A percentile compares a stretch with the other conserved stretches of the same genome.
phyloP scores from a whole-genome alignment of 345 rosid species.

The Linum trigynum region DNA sequence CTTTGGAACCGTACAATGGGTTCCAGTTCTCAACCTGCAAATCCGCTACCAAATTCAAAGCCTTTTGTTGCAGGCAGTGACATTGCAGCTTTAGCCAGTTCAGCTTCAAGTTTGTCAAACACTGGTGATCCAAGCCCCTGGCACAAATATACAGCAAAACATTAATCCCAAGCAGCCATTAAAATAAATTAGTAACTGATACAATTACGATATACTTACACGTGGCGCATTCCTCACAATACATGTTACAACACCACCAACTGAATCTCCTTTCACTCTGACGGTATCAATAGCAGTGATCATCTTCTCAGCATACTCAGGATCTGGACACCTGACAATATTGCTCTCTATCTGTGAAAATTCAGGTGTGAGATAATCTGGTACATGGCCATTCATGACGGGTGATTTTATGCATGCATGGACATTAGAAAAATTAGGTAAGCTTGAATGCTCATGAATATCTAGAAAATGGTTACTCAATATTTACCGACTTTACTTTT shows the following conservation, averaged over 20 bases:
- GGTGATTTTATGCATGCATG: not conserved
- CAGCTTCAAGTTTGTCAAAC: conserved; percentile 91
- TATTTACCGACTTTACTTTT: too few relatives aligned
- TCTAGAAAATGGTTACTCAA: too few relatives aligned
- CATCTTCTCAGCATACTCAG: conserved; percentile 95
- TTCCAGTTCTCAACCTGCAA: conserved; percentile 51
- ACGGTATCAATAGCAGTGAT: conserved; percentile 85
- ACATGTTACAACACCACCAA: conserved; percentile 95
- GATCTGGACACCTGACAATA: conserved; percentile 92
- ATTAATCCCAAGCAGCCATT: conserved; percentile 12
- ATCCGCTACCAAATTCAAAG: conserved; percentile 97
- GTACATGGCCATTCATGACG: not conserved
- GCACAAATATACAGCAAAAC: conserved; percentile 9
- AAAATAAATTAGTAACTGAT: not conserved
- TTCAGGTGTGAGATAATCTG: conserved; percentile 7
- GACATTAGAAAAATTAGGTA: too few relatives aligned
- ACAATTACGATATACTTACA: conserved; percentile 28
- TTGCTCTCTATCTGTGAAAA: conserved; percentile 76
- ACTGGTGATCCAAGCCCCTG: conserved; percentile 99
- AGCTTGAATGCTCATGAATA: too few relatives aligned
- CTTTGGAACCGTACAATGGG: conserved; percentile 2
- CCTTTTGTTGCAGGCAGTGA: conserved; percentile 97
- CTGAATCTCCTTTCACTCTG: conserved; percentile 77
- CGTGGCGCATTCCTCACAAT: conserved; percentile 84
- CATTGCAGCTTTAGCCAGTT: conserved; percentile 89